Percentiles rank a stretch among this genome's conserved stretches.
Evolutionary conservation across 768 basidiomycete species (phyloP).

Genomic region (Porphyrellus cyaneotinctus): DNA sequence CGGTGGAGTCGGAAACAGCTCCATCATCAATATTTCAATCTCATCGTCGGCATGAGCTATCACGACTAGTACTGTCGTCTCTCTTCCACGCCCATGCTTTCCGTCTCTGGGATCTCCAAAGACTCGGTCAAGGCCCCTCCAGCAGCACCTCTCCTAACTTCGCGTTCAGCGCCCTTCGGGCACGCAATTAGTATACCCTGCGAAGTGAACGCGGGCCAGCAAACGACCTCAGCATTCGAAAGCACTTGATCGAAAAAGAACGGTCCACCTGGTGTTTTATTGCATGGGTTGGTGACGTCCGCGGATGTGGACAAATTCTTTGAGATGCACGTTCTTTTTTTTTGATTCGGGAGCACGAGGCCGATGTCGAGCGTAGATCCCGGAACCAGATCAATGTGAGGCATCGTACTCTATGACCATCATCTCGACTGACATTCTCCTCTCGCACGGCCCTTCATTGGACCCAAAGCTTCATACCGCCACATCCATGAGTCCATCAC

Average conservation of each 20-base stretch:
- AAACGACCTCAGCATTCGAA: slow-evolving; percentile 64
- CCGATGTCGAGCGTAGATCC: slow-evolving; percentile 44
- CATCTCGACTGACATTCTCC: slow-evolving; percentile 4
- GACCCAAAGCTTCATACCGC: slow-evolving; percentile 82
- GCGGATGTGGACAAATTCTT: slow-evolving; percentile 83
- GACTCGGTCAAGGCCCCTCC: too few species aligned
- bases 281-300: slow-evolving; percentile 73
- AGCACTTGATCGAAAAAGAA: slow-evolving; percentile 71
- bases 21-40: too few species aligned
- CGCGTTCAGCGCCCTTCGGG: too few species aligned
- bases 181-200: too few species aligned
- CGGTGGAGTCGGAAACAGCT: too few species aligned
- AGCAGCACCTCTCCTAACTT: too few species aligned
- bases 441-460: slow-evolving; percentile 53
- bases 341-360: neutral
- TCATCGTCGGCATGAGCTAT: too few species aligned
- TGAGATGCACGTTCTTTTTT: slow-evolving; percentile 57
- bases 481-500: slow-evolving; percentile 69
- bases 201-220: too few species aligned
- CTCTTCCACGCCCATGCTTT: too few species aligned
- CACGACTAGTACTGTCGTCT: too few species aligned
- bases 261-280: slow-evolving; percentile 75
- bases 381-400: slow-evolving; percentile 70
- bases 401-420: too few species aligned
- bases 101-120: too few species aligned